Percentiles rank a stretch among this genome's conserved stretches.
Evolutionary conservation across 768 basidiomycete species (phyloP).

Genomic region (Melanogaster broomeanus): DNA sequence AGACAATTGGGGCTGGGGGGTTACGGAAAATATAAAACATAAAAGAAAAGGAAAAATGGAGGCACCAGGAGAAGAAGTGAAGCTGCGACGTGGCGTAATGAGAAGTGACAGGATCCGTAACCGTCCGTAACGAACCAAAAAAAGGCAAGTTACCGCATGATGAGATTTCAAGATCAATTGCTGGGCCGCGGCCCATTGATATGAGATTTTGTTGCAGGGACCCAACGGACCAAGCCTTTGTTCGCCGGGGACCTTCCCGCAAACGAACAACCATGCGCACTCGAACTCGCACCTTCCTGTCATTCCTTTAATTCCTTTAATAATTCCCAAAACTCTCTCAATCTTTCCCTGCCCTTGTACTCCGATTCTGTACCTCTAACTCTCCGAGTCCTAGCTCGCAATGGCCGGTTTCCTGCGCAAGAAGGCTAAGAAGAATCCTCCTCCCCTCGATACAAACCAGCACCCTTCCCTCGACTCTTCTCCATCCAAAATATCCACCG

Average conservation of each 20-base stretch:
- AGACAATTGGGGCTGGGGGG: neutral
- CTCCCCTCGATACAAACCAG: neutral
- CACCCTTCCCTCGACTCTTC: conserved; percentile 5
- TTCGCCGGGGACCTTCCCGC: conserved; percentile 6
- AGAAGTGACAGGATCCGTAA: neutral
- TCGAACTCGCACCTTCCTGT: conserved; percentile 3
- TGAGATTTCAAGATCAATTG: conserved; percentile 3
- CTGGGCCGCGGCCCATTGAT: neutral
- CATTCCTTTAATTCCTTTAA: conserved; percentile 14
- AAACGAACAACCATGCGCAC: conserved; percentile 2
- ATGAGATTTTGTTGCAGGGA: neutral
- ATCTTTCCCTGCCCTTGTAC: neutral
- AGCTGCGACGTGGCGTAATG: neutral
- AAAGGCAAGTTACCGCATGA: neutral
- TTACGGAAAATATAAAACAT: no score
- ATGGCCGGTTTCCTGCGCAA: conserved; percentile 63
- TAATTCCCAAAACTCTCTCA: no score
- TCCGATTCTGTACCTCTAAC: neutral
- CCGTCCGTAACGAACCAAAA: neutral
- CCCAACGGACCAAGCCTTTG: neutral
- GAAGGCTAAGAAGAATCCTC: conserved; percentile 36
- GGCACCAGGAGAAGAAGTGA: neutral
- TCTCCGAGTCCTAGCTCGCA: no score
- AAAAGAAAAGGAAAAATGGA: neutral
- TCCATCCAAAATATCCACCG: conserved; percentile 1